phyloP scores from a whole-genome alignment of 768 basidiomycete species.

The Macrolepiota fuliginosa region DNA sequence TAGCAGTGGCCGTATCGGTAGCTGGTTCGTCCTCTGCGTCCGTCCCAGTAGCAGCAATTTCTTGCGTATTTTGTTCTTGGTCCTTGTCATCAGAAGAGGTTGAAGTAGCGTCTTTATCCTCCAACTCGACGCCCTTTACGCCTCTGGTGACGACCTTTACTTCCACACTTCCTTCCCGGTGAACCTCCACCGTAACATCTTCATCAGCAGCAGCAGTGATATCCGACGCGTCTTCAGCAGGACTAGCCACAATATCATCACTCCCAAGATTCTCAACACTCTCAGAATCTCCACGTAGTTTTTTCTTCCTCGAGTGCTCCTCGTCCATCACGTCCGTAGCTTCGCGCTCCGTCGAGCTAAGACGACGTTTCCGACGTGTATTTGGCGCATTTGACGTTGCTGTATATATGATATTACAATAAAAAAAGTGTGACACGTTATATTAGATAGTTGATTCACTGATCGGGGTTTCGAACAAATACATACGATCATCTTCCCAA shows the following conservation, averaged over 20 bases:
- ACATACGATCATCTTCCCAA: slow-evolving; percentile 77
- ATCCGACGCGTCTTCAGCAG: neutral
- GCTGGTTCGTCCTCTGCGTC: neutral
- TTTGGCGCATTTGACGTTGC: slow-evolving; percentile 76
- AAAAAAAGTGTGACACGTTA: slow-evolving; percentile 2
- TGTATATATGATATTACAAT: slow-evolving; percentile 22
- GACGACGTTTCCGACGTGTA: slow-evolving; percentile 62
- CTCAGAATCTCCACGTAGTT: slow-evolving; percentile 37
- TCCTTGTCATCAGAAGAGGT: slow-evolving; percentile 4
- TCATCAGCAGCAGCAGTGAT: slow-evolving; percentile 23
- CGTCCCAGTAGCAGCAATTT: neutral
- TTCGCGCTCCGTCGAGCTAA: slow-evolving; percentile 48
- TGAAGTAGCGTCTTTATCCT: slow-evolving; percentile 44
- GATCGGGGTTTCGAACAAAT: neutral
- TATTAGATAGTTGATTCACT: slow-evolving; percentile 8
- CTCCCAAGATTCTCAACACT: slow-evolving; percentile 19
- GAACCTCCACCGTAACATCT: slow-evolving; percentile 11
- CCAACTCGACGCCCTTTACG: slow-evolving; percentile 70
- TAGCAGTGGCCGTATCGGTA: neutral
- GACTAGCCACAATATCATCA: slow-evolving; percentile 7
- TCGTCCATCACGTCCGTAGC: slow-evolving; percentile 36
- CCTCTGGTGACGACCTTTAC: slow-evolving; percentile 42
- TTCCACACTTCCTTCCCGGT: slow-evolving; percentile 15
- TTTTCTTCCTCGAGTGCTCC: slow-evolving; percentile 40
- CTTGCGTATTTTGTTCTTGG: slow-evolving; percentile 44